Conservation (phyloP, 306 rosid genomes). For the Psophocarpus tetragonolobus region DNA sequence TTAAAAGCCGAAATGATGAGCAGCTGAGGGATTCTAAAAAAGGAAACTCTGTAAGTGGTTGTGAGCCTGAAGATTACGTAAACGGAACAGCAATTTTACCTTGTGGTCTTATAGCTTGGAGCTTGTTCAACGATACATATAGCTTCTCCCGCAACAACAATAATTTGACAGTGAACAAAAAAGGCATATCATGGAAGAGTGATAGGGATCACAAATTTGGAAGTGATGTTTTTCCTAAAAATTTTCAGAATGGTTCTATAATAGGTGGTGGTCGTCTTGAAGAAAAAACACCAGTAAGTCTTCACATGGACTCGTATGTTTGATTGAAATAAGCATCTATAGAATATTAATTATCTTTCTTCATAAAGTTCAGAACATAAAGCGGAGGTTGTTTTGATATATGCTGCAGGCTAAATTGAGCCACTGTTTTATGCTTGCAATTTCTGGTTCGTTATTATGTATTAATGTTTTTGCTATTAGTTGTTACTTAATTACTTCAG, state of each 20-base stretch:
- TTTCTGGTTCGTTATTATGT: neutral
- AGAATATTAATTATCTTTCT: neutral
- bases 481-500: constrained; percentile 3
- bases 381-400: constrained; percentile 13
- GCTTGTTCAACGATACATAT: constrained; percentile 94
- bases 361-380: neutral
- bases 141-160: constrained; percentile 47
- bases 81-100: constrained; percentile 62
- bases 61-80: constrained; percentile 66
- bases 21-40: constrained; percentile 58
- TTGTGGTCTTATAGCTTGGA: constrained; percentile 99
- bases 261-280: constrained; percentile 57
- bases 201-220: constrained; percentile 94
- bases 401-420: neutral
- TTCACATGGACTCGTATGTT: constrained; percentile 11
- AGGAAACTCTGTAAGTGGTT: constrained; percentile 35
- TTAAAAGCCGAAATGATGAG: constrained; percentile 85
- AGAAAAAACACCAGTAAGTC: constrained; percentile 52
- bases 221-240: constrained; percentile 73
- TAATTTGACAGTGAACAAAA: constrained; percentile 62
- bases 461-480: neutral
- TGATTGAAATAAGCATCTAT: constrained; percentile 15
- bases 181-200: constrained; percentile 84
- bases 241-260: constrained; percentile 77
- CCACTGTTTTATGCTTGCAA: neutral